Evolutionary conservation across 345 rosid species (phyloP).

Genomic region (Mallotus nudiflorus): DNA sequence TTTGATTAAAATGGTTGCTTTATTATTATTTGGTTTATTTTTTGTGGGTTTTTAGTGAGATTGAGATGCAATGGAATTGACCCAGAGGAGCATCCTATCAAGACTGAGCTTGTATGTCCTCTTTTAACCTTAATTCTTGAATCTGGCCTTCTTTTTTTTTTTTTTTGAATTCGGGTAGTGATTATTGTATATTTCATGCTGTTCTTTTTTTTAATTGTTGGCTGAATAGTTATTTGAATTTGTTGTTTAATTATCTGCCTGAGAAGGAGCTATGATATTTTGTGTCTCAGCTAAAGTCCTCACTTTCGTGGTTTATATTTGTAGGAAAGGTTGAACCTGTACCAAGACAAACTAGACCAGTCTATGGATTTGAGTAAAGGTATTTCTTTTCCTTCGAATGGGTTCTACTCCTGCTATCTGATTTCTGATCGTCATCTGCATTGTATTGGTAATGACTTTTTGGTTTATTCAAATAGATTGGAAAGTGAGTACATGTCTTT

Average conservation of each 20-base stretch:
- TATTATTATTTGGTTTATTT: constrained; percentile 6
- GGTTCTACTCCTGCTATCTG: not conserved
- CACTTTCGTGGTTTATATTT: constrained; percentile 15
- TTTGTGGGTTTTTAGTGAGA: constrained; percentile 53
- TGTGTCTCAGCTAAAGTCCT: not conserved
- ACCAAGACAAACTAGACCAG: constrained; percentile 63
- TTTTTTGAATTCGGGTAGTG: not conserved
- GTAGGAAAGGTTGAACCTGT: constrained; percentile 77
- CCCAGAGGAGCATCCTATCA: constrained; percentile 81
- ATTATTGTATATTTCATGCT: not conserved
- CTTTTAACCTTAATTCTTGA: constrained; percentile 2
- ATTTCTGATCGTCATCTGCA: not conserved
- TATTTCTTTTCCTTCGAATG: constrained; percentile 23
- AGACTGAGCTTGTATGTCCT: constrained; percentile 77
- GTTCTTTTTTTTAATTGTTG: not conserved
- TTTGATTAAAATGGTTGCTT: not conserved
- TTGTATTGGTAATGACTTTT: not conserved
- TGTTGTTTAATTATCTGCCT: not conserved
- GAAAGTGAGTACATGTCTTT: not conserved
- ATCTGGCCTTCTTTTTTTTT: not conserved
- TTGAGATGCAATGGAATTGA: constrained; percentile 75
- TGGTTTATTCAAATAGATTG: not conserved
- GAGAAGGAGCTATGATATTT: not conserved
- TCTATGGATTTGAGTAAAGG: constrained; percentile 69
- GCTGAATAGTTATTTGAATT: not conserved